Evolutionary conservation across 192 early-diverging fungal genomes (phyloP).

Genomic region (Phlyctochytrium arcticum): DNA sequence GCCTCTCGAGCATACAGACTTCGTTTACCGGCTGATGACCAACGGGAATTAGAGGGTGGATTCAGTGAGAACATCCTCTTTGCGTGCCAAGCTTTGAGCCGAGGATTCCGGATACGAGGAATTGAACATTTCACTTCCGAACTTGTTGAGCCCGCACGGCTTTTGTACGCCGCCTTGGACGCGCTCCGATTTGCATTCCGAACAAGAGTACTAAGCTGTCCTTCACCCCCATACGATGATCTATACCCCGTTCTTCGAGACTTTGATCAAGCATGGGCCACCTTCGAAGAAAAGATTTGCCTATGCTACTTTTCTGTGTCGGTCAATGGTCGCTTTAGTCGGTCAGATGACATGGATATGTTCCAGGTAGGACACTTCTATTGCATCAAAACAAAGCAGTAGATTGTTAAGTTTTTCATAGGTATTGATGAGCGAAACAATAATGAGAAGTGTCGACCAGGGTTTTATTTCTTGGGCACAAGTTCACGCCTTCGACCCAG

Average conservation of each 20-base stretch:
- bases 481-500: slow-evolving; percentile 55
- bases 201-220: slow-evolving; percentile 12
- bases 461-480: slow-evolving; percentile 36
- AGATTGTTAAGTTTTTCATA: slow-evolving; percentile 23
- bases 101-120: slow-evolving; percentile 65
- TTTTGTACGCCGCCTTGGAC: slow-evolving; percentile 54
- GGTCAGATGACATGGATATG: slow-evolving; percentile 42
- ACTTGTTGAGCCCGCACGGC: slow-evolving; percentile 42
- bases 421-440: slow-evolving; percentile 60
- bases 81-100: slow-evolving; percentile 61
- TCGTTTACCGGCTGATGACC: slow-evolving; percentile 63
- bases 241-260: slow-evolving; percentile 53
- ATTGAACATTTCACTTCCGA: slow-evolving; percentile 55
- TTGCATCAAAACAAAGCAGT: slow-evolving; percentile 7
- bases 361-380: slow-evolving; percentile 38
- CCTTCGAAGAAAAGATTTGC: slow-evolving; percentile 67
- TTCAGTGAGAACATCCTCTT: slow-evolving; percentile 71
- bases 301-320: slow-evolving; percentile 63
- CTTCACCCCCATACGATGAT: slow-evolving; percentile 34
- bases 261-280: slow-evolving; percentile 64
- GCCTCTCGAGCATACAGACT: slow-evolving; percentile 51
- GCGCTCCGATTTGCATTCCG: slow-evolving; percentile 52
- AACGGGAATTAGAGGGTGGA: slow-evolving; percentile 59
- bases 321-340: slow-evolving; percentile 38
- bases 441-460: slow-evolving; percentile 40